These are phyloP conservation scores for Earliella scabrosa DNA, from an alignment of 1,284 basidiomycete genomes.

Conservation along the genomic window DNA sequence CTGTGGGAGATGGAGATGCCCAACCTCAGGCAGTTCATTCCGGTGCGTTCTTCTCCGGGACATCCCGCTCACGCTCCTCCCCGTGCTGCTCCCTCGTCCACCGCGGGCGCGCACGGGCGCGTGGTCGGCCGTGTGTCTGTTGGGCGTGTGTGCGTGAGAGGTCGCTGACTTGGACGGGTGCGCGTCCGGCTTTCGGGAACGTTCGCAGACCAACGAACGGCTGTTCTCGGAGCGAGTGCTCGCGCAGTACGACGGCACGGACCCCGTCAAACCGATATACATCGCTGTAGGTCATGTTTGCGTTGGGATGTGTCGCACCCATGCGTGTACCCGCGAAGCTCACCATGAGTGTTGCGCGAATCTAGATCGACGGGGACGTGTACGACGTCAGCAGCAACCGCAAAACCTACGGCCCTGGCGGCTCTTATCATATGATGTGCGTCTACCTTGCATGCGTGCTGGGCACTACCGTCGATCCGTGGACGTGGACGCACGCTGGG, in stretches of 20 bases:
- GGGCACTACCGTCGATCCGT: conserved; percentile 12
- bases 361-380: conserved; percentile 88
- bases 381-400: conserved; percentile 86
- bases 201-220: conserved; percentile 55
- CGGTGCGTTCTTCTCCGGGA: conserved; percentile 28
- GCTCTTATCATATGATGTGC: conserved; percentile 84
- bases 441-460: conserved; percentile 37
- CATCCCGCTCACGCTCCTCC: conserved; percentile 2
- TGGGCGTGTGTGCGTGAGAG: background rate
- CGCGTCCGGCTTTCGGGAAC: background rate
- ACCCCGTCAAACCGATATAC: conserved; percentile 78
- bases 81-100: background rate
- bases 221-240: conserved; percentile 78
- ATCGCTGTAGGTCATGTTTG: conserved; percentile 65
- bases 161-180: background rate
- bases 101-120: background rate
- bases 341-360: conserved; percentile 14
- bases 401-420: conserved; percentile 88
- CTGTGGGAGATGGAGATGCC: conserved; percentile 71
- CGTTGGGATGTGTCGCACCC: conserved; percentile 22
- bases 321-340: conserved; percentile 26
- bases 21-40: conserved; percentile 29
- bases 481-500: background rate
- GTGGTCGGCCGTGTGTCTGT: background rate
- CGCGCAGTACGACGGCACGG: conserved; percentile 75